Percentiles rank a stretch among this genome's conserved stretches.
Evolutionary conservation across 169 alveolate genomes (phyloP).

Genomic region (Eimeria acervulina): DNA sequence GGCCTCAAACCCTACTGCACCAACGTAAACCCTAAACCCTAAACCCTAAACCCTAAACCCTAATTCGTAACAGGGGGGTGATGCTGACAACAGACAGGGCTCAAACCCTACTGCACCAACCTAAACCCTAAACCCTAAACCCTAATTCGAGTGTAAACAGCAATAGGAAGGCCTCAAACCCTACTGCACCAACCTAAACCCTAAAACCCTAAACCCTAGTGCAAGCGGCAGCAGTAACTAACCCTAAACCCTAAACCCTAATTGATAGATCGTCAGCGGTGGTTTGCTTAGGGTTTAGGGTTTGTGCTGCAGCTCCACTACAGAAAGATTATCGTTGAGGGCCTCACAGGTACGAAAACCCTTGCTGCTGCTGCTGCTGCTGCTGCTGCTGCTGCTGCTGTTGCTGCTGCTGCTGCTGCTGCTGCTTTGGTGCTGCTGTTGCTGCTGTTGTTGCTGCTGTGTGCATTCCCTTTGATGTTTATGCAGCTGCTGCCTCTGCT

Average conservation of each 20-base stretch:
- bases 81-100: background rate
- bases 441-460: no score
- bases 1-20: background rate
- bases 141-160: background rate
- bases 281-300: constrained; percentile 4
- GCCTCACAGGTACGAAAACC: background rate
- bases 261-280: no score
- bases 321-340: constrained; percentile 39
- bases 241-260: no score
- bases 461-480: background rate
- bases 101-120: background rate
- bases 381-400: constrained; percentile 10
- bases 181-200: background rate
- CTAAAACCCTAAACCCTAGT: no score
- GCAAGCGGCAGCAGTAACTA: no score
- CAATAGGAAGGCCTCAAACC: background rate
- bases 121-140: background rate
- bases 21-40: background rate
- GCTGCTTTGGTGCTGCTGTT: background rate
- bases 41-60: background rate
- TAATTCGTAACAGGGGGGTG: background rate
- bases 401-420: constrained; percentile 30
- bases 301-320: constrained; percentile 30
- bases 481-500: constrained; percentile 18
- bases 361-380: background rate